phyloP scores from a whole-genome alignment of 495 filamentous ascomycete genomes.

The Podospora pseudoanserina region DNA sequence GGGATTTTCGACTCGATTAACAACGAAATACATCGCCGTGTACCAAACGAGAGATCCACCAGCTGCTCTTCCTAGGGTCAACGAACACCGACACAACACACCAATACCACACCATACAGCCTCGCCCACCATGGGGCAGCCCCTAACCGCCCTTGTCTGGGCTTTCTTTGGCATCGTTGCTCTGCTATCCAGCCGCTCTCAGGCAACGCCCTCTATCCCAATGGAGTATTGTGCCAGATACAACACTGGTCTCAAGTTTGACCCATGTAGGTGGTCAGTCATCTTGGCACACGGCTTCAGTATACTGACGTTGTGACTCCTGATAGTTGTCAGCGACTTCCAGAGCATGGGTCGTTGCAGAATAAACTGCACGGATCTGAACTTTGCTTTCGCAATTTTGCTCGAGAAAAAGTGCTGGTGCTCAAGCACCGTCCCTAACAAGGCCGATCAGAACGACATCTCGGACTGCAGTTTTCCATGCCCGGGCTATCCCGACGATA shows the following conservation, averaged over 20 bases:
- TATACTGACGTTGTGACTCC: neutral
- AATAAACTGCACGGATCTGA: conserved; percentile 31
- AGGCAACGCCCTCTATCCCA: conserved; percentile 27
- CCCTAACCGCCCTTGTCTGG: conserved; percentile 23
- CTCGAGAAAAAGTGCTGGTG: conserved; percentile 44
- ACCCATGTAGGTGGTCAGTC: conserved; percentile 8
- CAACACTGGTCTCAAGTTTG: conserved; percentile 6
- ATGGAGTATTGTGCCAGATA: conserved; percentile 40
- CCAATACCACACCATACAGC: conserved; percentile 2
- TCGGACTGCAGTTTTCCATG: conserved; percentile 35
- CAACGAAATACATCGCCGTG: neutral
- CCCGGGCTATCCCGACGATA: conserved; percentile 41
- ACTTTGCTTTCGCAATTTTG: conserved; percentile 41
- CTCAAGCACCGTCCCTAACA: conserved; percentile 35
- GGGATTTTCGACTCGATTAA: conserved; percentile 9
- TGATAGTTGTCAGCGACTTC: conserved; percentile 37
- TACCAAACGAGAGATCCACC: neutral
- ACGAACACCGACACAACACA: neutral
- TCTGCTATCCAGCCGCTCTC: conserved; percentile 13
- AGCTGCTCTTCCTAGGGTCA: neutral
- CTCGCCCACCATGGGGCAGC: conserved; percentile 23
- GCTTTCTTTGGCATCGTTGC: conserved; percentile 20
- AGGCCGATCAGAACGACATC: conserved; percentile 30
- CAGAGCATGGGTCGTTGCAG: conserved; percentile 47
- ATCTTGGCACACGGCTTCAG: neutral